Base-by-base conservation (phyloP, 345 rosid species). In the Streptanthus diversifolius region DNA sequence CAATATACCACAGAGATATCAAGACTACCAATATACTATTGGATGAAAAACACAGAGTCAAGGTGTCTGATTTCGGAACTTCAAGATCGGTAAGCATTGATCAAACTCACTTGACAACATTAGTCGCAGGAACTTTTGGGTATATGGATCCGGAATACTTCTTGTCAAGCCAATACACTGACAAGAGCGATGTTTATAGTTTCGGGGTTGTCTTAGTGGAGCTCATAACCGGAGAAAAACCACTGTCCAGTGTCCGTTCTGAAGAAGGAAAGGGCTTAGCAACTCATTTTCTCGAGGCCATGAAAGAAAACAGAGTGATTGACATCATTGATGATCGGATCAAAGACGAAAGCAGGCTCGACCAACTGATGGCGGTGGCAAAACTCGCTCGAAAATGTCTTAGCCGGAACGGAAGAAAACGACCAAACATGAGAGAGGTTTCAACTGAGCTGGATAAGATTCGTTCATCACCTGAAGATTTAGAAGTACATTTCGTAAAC, bases 121-220 rank as follows among this genome's bases (percentile, higher is more conserved):
- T 53, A 7, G 78, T 80, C 12, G 83, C 82, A 18, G 84, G 86
- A 0, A 83, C 84, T 17, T 5, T 67, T 12, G 83, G 83, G 3
- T 82, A 80, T 18, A 53, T 82, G 44, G 85, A 73, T 68, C 83
- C 83, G 2, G 85, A 82, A 14, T 82, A 82, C 78, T 58, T 73
- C 12, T 15, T 44, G 0, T 73, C 83, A 0, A 70, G 77, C 51
- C 67, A 66, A n/a, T 72, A 66, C 2, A 82, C 82, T 0, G 74
- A 74, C 37, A 82, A 82, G 51, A 84, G 88, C 0, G 84, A 84
- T 79, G 88, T 84, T 12, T 82, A 82, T 17, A 83, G 85, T 61
- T 85, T 85, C 24, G 82, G 86, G 0, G 83, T 85, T 30, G 87
- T 78, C 1, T 21, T 83, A 10, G 70, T 79, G 13, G 86, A 85